Percentiles rank a stretch among this genome's conserved stretches.
These are phyloP conservation scores for Arthroderma sp. DNA, from an alignment of 2,329 filamentous ascomycete genomes.

Conservation along the genomic window DNA sequence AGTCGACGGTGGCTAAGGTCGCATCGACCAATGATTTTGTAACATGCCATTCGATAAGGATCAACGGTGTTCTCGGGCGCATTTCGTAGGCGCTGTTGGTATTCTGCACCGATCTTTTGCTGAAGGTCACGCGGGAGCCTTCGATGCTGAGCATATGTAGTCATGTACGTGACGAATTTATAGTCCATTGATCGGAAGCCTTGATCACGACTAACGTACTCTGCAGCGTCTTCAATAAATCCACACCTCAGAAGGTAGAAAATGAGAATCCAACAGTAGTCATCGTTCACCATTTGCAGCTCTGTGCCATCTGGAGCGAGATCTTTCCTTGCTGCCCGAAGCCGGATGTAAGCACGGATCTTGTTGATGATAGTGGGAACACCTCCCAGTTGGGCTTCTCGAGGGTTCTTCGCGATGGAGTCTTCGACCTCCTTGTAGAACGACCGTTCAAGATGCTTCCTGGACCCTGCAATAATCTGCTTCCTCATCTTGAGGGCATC, in stretches of 20 bases:
- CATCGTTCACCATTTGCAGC: constrained; percentile 65
- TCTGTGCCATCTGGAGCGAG: constrained; percentile 69
- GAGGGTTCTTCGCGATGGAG: constrained; percentile 68
- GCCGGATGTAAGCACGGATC: constrained; percentile 79
- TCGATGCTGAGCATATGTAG: constrained; percentile 69
- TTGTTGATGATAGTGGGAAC: constrained; percentile 80
- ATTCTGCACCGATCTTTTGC: constrained; percentile 80
- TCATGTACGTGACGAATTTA: constrained; percentile 78
- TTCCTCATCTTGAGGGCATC: constrained; percentile 58
- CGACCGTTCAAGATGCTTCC: constrained; percentile 64
- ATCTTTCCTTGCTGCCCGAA: constrained; percentile 68
- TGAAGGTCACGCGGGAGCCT: constrained; percentile 67
- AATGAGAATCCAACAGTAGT: constrained; percentile 86
- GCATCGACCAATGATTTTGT: constrained; percentile 85
- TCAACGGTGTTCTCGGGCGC: constrained; percentile 79
- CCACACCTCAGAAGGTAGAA: constrained; percentile 85
- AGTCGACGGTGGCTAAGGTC: constrained; percentile 47
- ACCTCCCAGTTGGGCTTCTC: constrained; percentile 80
- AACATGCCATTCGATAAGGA: constrained; percentile 92
- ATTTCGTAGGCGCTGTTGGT: constrained; percentile 70
- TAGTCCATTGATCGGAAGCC: constrained; percentile 85
- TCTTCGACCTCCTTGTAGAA: constrained; percentile 69
- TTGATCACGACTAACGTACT: constrained; percentile 69
- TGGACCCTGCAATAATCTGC: constrained; percentile 67
- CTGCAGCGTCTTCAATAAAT: constrained; percentile 68